A percentile compares a stretch with the other conserved stretches of the same genome.
These are phyloP conservation scores for Multifurca ochricompacta DNA, from an alignment of 768 basidiomycete genomes.

Conservation along the genomic window DNA sequence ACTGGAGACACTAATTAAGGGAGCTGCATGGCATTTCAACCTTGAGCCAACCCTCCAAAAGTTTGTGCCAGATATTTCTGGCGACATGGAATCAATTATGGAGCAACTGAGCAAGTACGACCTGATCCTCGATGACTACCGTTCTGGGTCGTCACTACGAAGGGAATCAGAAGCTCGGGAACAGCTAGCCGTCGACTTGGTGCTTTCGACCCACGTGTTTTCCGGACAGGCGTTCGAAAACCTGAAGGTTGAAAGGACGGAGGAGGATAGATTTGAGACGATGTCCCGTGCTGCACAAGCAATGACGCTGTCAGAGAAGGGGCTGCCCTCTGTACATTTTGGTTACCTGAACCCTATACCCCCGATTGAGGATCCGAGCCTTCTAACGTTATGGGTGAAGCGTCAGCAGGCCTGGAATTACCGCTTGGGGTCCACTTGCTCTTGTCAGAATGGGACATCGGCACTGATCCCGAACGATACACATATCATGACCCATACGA, in stretches of 20 bases:
- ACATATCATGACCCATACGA: slow-evolving; percentile 51
- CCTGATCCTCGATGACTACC: slow-evolving; percentile 32
- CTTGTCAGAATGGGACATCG: slow-evolving; percentile 60
- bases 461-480: slow-evolving; percentile 43
- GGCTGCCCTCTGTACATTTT: slow-evolving; percentile 53
- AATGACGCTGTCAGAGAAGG: slow-evolving; percentile 42
- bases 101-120: slow-evolving; percentile 39
- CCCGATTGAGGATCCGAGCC: slow-evolving; percentile 26
- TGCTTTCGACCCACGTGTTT: slow-evolving; percentile 50
- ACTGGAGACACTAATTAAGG: slow-evolving; percentile 30
- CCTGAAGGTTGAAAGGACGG: slow-evolving; percentile 10
- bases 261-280: slow-evolving; percentile 38
- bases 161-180: slow-evolving; percentile 50
- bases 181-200: slow-evolving; percentile 55
- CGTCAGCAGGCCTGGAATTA: neutral
- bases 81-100: slow-evolving; percentile 29
- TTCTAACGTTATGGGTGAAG: neutral
- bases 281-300: slow-evolving; percentile 46
- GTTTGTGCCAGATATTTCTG: slow-evolving; percentile 34
- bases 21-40: slow-evolving; percentile 48
- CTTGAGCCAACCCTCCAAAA: slow-evolving; percentile 39
- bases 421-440: slow-evolving; percentile 55
- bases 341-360: slow-evolving; percentile 49
- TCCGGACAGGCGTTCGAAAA: slow-evolving; percentile 37
- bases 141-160: slow-evolving; percentile 34